Evolutionary conservation across 2,329 filamentous ascomycete species (phyloP).

Genomic region (Penicillium italicum): DNA sequence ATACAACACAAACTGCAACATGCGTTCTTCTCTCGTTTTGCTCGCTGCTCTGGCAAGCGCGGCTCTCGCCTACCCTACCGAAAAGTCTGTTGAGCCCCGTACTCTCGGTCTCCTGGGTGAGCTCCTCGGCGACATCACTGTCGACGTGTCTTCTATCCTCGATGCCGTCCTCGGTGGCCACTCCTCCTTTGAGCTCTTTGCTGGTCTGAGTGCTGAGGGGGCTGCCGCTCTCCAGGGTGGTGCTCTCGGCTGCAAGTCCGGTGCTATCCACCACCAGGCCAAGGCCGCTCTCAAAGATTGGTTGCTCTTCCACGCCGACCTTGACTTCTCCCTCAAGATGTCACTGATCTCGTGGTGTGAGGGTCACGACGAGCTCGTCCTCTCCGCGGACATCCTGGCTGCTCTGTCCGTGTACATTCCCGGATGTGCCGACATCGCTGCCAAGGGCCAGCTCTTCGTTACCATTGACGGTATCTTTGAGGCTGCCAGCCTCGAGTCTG

Average conservation of each 20-base stretch:
- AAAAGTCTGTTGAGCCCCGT: constrained; percentile 27
- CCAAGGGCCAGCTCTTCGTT: constrained; percentile 36
- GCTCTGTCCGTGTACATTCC: constrained; percentile 36
- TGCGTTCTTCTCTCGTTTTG: constrained; percentile 29
- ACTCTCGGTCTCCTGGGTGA: constrained; percentile 21
- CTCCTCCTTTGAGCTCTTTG: constrained; percentile 21
- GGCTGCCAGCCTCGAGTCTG: constrained; percentile 24
- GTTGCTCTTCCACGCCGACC: constrained; percentile 25
- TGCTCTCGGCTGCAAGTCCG: constrained; percentile 35
- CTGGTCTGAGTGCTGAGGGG: constrained; percentile 31
- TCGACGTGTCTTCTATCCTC: constrained; percentile 25
- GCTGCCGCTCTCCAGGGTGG: constrained; percentile 37
- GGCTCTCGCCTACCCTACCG: constrained; percentile 32
- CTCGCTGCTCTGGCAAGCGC: constrained; percentile 35
- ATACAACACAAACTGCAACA: constrained; percentile 14
- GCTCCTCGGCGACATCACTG: constrained; percentile 16
- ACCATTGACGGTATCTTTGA: constrained; percentile 37
- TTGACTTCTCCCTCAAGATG: constrained; percentile 29
- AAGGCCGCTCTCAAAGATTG: constrained; percentile 31
- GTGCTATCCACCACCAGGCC: constrained; percentile 25
- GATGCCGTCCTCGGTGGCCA: constrained; percentile 22
- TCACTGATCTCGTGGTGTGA: constrained; percentile 34
- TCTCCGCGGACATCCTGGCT: constrained; percentile 29
- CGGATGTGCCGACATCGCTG: constrained; percentile 32
- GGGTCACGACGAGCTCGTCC: constrained; percentile 23